Percentiles rank a stretch among this genome's conserved stretches.
Conservation (phyloP, 78 protist species). For the Dictyostelium citrinum region DNA sequence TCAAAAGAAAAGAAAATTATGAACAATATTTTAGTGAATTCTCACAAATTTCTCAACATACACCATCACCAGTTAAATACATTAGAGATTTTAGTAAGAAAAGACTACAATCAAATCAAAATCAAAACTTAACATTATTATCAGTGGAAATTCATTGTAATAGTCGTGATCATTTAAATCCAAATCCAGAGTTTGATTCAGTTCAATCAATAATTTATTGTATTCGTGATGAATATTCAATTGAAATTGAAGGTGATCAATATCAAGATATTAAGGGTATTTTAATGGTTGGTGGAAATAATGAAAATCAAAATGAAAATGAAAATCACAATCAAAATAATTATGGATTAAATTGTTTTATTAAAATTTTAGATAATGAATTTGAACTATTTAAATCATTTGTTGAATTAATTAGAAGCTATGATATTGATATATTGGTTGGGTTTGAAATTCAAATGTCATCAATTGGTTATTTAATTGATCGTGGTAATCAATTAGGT, state of each 20-base stretch:
- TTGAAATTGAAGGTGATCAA: conserved; percentile 27
- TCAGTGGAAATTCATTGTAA: conserved; percentile 77
- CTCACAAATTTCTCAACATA: conserved; percentile 69
- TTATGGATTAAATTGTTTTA: background rate
- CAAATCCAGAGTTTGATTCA: conserved; percentile 75
- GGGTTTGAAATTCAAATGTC: conserved; percentile 89
- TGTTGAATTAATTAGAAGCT: conserved; percentile 35
- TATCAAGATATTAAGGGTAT: conserved; percentile 74
- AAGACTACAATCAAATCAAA: conserved; percentile 13
- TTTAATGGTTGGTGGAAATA: conserved; percentile 14
- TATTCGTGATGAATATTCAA: conserved; percentile 73
- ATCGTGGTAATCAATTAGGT: conserved; percentile 72
- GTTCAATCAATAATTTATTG: conserved; percentile 53
- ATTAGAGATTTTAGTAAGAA: background rate
- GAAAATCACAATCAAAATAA: background rate
- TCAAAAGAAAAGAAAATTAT: background rate
- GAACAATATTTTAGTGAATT: background rate
- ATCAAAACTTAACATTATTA: conserved; percentile 76
- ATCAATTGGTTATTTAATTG: conserved; percentile 89
- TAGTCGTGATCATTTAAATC: conserved; percentile 35
- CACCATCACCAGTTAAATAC: background rate
- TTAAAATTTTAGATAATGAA: conserved; percentile 37
- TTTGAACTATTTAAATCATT: conserved; percentile 42
- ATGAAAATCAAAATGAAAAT: background rate
- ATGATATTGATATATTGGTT: conserved; percentile 90